Percentiles rank a stretch among this genome's conserved stretches.
Conservation (phyloP, 108 stramenopile species). For the Skeletonema marinoi region DNA sequence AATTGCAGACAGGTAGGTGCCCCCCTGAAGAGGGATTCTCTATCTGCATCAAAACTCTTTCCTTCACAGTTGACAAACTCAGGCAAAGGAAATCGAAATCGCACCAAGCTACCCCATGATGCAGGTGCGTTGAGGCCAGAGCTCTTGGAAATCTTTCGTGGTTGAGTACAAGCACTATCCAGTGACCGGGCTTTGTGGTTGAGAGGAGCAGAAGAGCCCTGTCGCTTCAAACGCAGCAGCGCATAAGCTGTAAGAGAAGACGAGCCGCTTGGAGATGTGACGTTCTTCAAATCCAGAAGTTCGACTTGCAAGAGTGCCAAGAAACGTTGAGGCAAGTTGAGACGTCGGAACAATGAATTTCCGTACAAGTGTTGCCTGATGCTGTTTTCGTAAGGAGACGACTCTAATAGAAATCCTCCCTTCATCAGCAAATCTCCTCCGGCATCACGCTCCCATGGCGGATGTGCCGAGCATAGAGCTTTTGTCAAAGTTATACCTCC, state of each 20-base stretch:
- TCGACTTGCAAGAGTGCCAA: conserved; percentile 92
- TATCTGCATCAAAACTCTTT: conserved; percentile 66
- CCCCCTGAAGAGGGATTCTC: conserved; percentile 86
- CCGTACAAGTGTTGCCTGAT: conserved; percentile 82
- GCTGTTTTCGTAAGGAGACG: conserved; percentile 70
- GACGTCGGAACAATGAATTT: conserved; percentile 79
- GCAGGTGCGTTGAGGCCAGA: conserved; percentile 89
- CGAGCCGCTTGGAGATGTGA: conserved; percentile 88
- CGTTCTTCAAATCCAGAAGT: conserved; percentile 93
- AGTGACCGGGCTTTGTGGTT: conserved; percentile 80
- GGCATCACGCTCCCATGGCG: conserved; percentile 83
- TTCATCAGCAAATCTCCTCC: conserved; percentile 79
- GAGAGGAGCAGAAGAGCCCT: conserved; percentile 66
- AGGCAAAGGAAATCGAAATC: conserved; percentile 86
- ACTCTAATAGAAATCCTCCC: conserved; percentile 60
- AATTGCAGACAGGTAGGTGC: conserved; percentile 82
- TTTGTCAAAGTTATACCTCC: conserved; percentile 77
- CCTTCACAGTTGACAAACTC: conserved; percentile 78
- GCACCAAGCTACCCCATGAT: conserved; percentile 86
- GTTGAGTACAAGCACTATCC: conserved; percentile 72
- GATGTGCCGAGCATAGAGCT: conserved; percentile 78
- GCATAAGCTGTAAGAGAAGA: conserved; percentile 80
- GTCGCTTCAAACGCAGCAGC: conserved; percentile 76
- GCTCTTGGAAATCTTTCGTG: conserved; percentile 78
- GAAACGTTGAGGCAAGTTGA: conserved; percentile 88